Evolutionary conservation across 2,329 filamentous ascomycete species (phyloP), one percentile per base, ranked within the genome.

Genomic region (Ceratocystis cubensis): DNA sequence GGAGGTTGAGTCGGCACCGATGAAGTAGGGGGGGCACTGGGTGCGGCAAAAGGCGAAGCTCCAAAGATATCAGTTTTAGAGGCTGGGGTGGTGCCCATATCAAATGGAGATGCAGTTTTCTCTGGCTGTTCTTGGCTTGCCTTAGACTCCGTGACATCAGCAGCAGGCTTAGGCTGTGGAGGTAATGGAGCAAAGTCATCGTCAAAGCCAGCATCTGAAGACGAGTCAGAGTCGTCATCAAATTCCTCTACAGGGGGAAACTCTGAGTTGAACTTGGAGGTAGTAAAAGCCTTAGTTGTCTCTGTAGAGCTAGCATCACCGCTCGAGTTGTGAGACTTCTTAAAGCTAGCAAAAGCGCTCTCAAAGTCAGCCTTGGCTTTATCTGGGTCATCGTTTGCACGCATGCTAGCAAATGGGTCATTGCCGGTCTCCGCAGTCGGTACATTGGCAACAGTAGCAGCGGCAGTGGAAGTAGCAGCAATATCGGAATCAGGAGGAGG

Each of bases 201-300:
- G 63, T 95, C 93, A 73, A 97, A 97, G 0, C 92, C 91, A 62
- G 84, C 83, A 61, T 90, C 89, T 68, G 84, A 88, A 65, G 86
- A 87, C 37, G 87, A 88, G 67, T 95, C 91, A 37, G 88, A 92
- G n/a, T 95, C 88, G 22, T 89, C 88, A 69, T 89, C 88, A 67
- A 96, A 77, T 73, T 93, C 90, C n/a, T 88, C 86, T 68, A 97
- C 96, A 0, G 93, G 94, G 41, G 94, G 94, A 73, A 97, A 97
- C 73, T 97, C 94, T 25, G 84, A 81, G 72, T 86, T 82, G 71
- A 89, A 88, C 65, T 76, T 78, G 2, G 81, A 74, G 1, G 77
- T 73, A n/a, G 75, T 72, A 15, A 78, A 78, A 20, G 76, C 75
- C 5, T 73, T 69, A 4, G 75, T 69, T 67, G 78, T 80, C 20